These are phyloP conservation scores for Reticulascus tulasneorum DNA, from an alignment of 2,329 filamentous ascomycete genomes.

Conservation along the genomic window DNA sequence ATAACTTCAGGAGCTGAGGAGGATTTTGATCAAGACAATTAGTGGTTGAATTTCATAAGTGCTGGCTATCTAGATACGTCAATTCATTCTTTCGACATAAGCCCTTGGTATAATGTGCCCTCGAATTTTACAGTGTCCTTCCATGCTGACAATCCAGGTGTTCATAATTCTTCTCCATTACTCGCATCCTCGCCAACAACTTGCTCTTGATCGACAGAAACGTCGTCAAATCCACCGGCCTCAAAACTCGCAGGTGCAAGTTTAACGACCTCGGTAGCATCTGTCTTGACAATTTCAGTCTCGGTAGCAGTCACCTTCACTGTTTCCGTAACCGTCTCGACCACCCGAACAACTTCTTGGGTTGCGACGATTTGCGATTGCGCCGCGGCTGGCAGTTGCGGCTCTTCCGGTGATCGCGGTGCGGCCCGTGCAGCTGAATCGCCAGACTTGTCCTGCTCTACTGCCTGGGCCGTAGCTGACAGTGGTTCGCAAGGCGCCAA, in stretches of 20 bases:
- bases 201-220: neutral
- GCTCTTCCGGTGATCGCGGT: neutral
- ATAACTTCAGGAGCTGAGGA: too few relatives aligned
- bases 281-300: conserved; percentile 16
- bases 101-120: too few relatives aligned
- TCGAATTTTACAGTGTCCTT: too few relatives aligned
- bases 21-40: too few relatives aligned
- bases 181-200: neutral
- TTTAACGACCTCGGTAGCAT: conserved; percentile 1
- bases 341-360: conserved; percentile 25
- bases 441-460: neutral
- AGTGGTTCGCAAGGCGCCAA: neutral
- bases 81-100: too few relatives aligned
- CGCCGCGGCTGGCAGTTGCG: neutral
- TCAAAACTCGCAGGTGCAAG: neutral
- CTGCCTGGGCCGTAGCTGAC: neutral
- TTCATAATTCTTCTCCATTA: too few relatives aligned
- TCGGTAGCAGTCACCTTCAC: conserved; percentile 19
- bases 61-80: too few relatives aligned
- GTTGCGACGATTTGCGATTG: conserved; percentile 22
- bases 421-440: neutral
- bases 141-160: too few relatives aligned
- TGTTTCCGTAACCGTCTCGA: conserved; percentile 29
- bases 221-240: neutral
- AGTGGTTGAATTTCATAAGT: too few relatives aligned